Conservation (phyloP, 495 filamentous ascomycete species). For the Penicillium bovifimosum region DNA sequence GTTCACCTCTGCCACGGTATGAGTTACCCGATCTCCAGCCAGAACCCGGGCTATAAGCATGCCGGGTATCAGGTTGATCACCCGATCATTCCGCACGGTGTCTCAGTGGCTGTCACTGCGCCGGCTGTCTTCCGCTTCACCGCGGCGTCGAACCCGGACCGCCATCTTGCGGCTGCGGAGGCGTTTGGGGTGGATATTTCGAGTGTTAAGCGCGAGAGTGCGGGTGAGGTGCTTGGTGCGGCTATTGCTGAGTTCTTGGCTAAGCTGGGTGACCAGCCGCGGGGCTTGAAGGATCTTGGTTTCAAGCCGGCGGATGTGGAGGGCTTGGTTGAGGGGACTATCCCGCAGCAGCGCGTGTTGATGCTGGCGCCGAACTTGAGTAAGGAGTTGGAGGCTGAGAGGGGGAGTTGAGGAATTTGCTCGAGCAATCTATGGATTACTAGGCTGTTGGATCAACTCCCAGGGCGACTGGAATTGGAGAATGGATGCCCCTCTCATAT, state of each 20-base stretch:
- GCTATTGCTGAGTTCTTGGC: slow-evolving; percentile 74
- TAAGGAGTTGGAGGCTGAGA: slow-evolving; percentile 55
- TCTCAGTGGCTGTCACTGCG: slow-evolving; percentile 89
- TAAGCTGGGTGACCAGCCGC: slow-evolving; percentile 82
- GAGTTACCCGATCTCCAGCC: slow-evolving; percentile 90
- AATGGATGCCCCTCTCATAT: background rate
- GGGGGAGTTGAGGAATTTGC: slow-evolving; percentile 57
- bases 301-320: slow-evolving; percentile 71
- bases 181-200: slow-evolving; percentile 84
- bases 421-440: slow-evolving; percentile 64
- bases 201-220: slow-evolving; percentile 77
- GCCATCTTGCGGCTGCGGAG: slow-evolving; percentile 85
- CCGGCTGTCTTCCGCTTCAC: slow-evolving; percentile 95
- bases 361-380: slow-evolving; percentile 84
- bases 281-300: slow-evolving; percentile 76
- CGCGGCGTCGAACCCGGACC: slow-evolving; percentile 80
- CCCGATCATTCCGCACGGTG: slow-evolving; percentile 91
- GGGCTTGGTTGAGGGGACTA: slow-evolving; percentile 82
- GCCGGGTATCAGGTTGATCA: slow-evolving; percentile 66
- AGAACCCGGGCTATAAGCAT: slow-evolving; percentile 88
- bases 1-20: slow-evolving; percentile 98
- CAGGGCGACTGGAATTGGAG: background rate
- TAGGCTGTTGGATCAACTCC: slow-evolving; percentile 13
- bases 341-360: slow-evolving; percentile 83
- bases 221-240: slow-evolving; percentile 79